phyloP scores from a whole-genome alignment of 2,329 filamentous ascomycete species.

The Aspergillus aculeatus region DNA sequence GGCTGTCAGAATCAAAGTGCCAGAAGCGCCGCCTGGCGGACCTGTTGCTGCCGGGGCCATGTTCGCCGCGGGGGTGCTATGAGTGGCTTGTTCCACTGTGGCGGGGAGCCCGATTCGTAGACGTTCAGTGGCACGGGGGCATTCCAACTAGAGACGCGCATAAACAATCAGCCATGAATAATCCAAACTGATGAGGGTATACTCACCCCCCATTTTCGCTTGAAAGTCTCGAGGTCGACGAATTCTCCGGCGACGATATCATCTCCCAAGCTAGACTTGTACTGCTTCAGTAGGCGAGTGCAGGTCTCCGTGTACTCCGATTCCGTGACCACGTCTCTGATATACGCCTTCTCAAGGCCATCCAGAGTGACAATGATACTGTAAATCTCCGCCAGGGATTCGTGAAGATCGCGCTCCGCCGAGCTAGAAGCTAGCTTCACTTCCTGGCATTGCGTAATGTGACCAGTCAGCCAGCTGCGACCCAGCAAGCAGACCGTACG shows the following conservation, averaged over 20 bases:
- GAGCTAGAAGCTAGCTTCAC: slow-evolving; percentile 86
- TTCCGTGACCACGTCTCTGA: slow-evolving; percentile 91
- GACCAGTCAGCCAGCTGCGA: slow-evolving; percentile 22
- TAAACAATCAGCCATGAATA: slow-evolving; percentile 1
- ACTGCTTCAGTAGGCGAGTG: slow-evolving; percentile 89
- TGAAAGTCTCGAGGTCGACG: slow-evolving; percentile 85
- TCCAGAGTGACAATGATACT: slow-evolving; percentile 96
- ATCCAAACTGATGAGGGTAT: neutral
- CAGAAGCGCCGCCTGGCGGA: slow-evolving; percentile 47
- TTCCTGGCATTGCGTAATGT: slow-evolving; percentile 58
- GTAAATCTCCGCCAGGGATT: slow-evolving; percentile 95
- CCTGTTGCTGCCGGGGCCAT: slow-evolving; percentile 28
- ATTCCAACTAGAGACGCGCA: slow-evolving; percentile 68
- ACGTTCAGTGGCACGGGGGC: slow-evolving; percentile 87
- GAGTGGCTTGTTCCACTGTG: slow-evolving; percentile 64
- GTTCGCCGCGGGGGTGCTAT: slow-evolving; percentile 48
- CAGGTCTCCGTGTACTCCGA: slow-evolving; percentile 95
- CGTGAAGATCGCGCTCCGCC: slow-evolving; percentile 87
- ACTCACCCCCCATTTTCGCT: slow-evolving; percentile 84
- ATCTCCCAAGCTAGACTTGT: slow-evolving; percentile 88
- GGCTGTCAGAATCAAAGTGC: slow-evolving; percentile 75
- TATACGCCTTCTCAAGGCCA: slow-evolving; percentile 91
- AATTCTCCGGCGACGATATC: slow-evolving; percentile 89
- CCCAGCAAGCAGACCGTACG: slow-evolving; percentile 6
- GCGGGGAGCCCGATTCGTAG: slow-evolving; percentile 89